Evolutionary conservation across 2,329 filamentous ascomycete species (phyloP), one percentile per base, ranked within the genome.

Genomic region (Emergomyces pasteurianus): DNA sequence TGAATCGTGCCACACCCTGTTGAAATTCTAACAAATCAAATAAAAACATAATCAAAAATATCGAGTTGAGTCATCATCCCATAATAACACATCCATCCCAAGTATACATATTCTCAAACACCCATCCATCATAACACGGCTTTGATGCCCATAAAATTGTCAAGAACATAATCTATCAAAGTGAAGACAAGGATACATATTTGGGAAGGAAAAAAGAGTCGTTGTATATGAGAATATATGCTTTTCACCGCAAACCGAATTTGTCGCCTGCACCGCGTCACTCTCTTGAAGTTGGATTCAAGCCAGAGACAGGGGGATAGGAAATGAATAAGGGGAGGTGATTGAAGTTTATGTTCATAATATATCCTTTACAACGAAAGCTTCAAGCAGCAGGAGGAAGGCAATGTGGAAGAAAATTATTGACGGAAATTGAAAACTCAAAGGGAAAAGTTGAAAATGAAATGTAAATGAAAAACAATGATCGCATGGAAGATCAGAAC

Each of bases 221-320:
- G 23, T 3, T 10, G 46, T 49, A 28, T 10, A 26, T 49, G 46
- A 49, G 40, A 16, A 38, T 46, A 21, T 46, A 46, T 31, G 31
- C 31, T 34, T 34, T 12, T 31, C 49, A 28, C 31, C 2, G 23
- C 23, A 23, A 23, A 28, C 49, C 8, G 49, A n/a, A 34, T 12
- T 21, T 31, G 9, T 52, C 47, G 14, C 23, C 26, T 31, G 23
- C 21, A 14, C 14, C 26, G 16, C 3, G 36, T 56, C 12, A 3
- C 23, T 14, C 43, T 31, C 38, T 46, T 57, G 36, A 57, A 57
- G 54, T 57, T 57, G 40, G 54, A 31, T 57, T 57, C 54, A 43
- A 31, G 16, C 43, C 18, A 34, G 26, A 38, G 7, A 31, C 28
- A 34, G 8, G 1, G 3, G 31, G 36, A 38, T 9, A 54, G 21